Percentiles rank a stretch among this genome's conserved stretches.
These are phyloP conservation scores for Venturia pyrina DNA, from an alignment of 2,329 filamentous ascomycete species.

Conservation along the genomic window DNA sequence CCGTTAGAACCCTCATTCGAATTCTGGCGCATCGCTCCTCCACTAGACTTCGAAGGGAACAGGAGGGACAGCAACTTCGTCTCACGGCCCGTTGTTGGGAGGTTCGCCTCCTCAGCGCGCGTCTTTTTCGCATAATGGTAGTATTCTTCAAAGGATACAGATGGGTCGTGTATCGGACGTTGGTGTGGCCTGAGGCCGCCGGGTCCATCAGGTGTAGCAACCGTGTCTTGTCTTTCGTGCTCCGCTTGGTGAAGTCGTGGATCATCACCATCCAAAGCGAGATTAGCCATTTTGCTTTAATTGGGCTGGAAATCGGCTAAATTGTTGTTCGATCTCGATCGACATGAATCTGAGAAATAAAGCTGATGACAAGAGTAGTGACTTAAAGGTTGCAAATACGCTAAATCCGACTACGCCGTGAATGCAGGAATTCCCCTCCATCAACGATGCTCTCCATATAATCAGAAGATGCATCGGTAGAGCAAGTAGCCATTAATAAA, in stretches of 20 bases:
- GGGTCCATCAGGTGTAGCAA: neutral
- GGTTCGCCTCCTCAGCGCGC: conserved; percentile 14
- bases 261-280: neutral
- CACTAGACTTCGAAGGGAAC: conserved; percentile 1
- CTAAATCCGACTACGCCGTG: neutral
- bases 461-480: neutral
- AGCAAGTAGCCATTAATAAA: neutral
- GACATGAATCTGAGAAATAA: neutral
- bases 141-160: conserved; percentile 20
- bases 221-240: neutral
- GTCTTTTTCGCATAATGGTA: conserved; percentile 15
- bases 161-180: conserved; percentile 14
- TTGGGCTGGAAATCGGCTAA: neutral
- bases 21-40: neutral
- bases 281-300: neutral
- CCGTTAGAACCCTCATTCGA: neutral
- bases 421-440: neutral
- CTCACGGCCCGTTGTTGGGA: conserved; percentile 5
- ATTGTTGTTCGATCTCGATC: neutral
- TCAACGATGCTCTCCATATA: neutral
- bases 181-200: conserved; percentile 6
- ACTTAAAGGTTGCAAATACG: neutral
- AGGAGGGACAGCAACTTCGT: conserved; percentile 1
- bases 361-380: neutral
- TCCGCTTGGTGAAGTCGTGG: neutral